Percentiles rank a stretch among this genome's conserved stretches.
These are phyloP conservation scores for Gigaspora rosea DNA, from an alignment of 192 early-diverging fungal genomes.

Conservation along the genomic window DNA sequence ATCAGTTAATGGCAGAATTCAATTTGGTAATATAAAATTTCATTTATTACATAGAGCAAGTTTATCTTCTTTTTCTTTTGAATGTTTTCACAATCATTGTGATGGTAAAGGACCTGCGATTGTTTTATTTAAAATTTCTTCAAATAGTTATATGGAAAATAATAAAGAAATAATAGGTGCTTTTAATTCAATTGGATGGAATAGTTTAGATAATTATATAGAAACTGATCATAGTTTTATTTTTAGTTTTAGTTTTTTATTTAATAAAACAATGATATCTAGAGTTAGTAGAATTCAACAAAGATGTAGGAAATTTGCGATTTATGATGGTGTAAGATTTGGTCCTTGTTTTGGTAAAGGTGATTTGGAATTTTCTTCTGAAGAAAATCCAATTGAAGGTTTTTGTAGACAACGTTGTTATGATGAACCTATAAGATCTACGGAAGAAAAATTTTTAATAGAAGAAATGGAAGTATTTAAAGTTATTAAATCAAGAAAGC, in stretches of 20 bases:
- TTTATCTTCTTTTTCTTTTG: conserved; percentile 3
- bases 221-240: background rate
- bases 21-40: conserved; percentile 19
- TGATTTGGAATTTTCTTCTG: conserved; percentile 20
- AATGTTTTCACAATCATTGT: conserved; percentile 7
- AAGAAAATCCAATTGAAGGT: background rate
- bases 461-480: conserved; percentile 27
- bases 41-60: conserved; percentile 10
- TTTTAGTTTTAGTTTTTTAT: background rate
- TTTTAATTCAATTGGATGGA: background rate
- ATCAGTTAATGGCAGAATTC: background rate
- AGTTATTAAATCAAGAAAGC: background rate
- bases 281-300: conserved; percentile 16
- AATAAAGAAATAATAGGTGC: conserved; percentile 28
- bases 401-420: conserved; percentile 15
- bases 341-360: conserved; percentile 11
- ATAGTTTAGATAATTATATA: background rate
- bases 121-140: conserved; percentile 18
- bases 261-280: background rate
- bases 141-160: background rate
- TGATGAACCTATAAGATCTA: background rate
- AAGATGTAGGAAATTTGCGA: background rate
- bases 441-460: conserved; percentile 2
- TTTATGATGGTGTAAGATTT: background rate
- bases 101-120: conserved; percentile 5